Percentiles rank a stretch among this genome's conserved stretches.
phyloP scores from a whole-genome alignment of 2,329 filamentous ascomycete species.

The Claviceps sp. region DNA sequence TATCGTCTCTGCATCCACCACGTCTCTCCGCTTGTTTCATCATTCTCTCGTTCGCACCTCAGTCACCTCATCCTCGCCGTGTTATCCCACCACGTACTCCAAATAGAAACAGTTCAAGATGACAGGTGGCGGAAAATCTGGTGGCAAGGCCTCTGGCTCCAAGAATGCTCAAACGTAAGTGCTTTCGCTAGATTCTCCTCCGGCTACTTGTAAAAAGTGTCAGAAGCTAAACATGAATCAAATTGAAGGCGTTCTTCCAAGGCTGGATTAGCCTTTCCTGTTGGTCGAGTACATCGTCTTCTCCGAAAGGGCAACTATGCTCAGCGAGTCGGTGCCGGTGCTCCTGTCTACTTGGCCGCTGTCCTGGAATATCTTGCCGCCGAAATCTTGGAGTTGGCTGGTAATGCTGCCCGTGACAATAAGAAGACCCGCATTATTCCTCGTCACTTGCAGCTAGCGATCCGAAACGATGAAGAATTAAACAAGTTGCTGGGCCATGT shows the following conservation, averaged over 20 bases:
- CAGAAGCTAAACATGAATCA: too few species aligned
- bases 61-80: not conserved
- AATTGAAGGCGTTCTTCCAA: conserved; percentile 83
- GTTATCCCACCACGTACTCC: too few species aligned
- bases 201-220: not conserved
- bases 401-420: conserved; percentile 97
- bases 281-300: conserved; percentile 98
- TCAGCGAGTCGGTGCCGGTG: conserved; percentile 97
- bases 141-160: conserved; percentile 97
- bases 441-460: conserved; percentile 96
- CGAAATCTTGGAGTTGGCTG: conserved; percentile 96
- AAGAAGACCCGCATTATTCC: conserved; percentile 99
- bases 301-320: conserved; percentile 99
- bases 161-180: conserved; percentile 99
- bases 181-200: not conserved
- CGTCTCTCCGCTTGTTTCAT: conserved; percentile 11
- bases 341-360: conserved; percentile 91
- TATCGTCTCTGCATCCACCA: conserved; percentile 23
- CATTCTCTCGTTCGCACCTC: conserved; percentile 6
- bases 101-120: conserved; percentile 54
- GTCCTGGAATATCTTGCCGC: conserved; percentile 98
- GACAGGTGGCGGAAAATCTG: conserved; percentile 99
- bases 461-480: conserved; percentile 98
- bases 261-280: conserved; percentile 96
- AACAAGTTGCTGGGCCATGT: conserved; percentile 96